Evolutionary conservation across 257 asterid species (phyloP).

Genomic region (Perilla frutescens): DNA sequence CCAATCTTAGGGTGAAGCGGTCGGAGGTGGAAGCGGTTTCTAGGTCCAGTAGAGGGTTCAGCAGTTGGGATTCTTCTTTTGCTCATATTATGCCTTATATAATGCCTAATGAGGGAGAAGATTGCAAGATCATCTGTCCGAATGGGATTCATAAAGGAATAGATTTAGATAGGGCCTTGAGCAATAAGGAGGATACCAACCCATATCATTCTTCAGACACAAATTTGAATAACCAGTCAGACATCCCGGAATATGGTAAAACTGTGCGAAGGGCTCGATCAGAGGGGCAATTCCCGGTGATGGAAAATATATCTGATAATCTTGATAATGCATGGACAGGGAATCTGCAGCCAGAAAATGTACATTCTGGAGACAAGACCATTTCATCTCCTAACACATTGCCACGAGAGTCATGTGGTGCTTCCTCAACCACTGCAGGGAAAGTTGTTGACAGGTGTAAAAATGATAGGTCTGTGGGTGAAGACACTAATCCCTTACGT

Average conservation of each 20-base stretch:
- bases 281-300: conserved; percentile 57
- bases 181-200: conserved; percentile 38
- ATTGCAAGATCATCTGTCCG: conserved; percentile 39
- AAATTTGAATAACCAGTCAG: conserved; percentile 41
- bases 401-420: conserved; percentile 37
- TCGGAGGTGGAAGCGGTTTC: conserved; percentile 48
- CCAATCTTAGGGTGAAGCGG: conserved; percentile 46
- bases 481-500: conserved; percentile 36
- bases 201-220: conserved; percentile 41
- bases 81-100: conserved; percentile 52
- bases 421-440: conserved; percentile 29
- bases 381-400: conserved; percentile 36
- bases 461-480: conserved; percentile 34
- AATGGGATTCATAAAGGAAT: conserved; percentile 45
- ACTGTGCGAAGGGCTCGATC: conserved; percentile 64
- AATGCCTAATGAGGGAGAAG: conserved; percentile 42
- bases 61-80: conserved; percentile 68
- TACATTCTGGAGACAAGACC: conserved; percentile 35
- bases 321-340: conserved; percentile 68
- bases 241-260: conserved; percentile 43
- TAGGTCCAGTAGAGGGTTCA: conserved; percentile 61
- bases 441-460: conserved; percentile 36
- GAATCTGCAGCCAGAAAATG: conserved; percentile 44
- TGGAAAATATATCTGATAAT: conserved; percentile 60
- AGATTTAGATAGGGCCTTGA: conserved; percentile 42